Evolutionary conservation across 2,329 filamentous ascomycete genomes (phyloP), one percentile per base, ranked within the genome.

Genomic region (Fusarium tupiense): DNA sequence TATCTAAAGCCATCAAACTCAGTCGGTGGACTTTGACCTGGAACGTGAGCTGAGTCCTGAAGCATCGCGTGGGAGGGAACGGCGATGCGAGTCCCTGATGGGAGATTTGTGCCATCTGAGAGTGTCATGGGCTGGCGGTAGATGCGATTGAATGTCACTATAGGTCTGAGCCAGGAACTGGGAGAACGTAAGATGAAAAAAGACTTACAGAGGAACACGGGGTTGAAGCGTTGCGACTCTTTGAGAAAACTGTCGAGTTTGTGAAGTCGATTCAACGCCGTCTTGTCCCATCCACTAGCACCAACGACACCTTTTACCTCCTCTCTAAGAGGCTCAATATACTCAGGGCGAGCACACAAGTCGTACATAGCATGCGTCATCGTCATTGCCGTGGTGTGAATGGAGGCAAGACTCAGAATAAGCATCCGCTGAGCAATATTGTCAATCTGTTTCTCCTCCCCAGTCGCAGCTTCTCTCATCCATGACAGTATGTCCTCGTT

Each of bases 101-200:
- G 50, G 7, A 54, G 33, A 13, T 54, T 22, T 1, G 50, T 54
- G 19, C 50, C 33, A 10, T 54, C n/a, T 12, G 50, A 54, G 19
- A 54, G 50, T 29, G 19, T 54, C 19, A 54, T 54, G 2, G 50
- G 2, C 17, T 54, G 50, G 24, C 35, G 50, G 8, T 12, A 54
- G 5, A 54, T 54, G 7, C 50, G 50, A 22, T 54, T 54, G 2
- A 54, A 54, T 3, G 50, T 38, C 6, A 38, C 50, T 54, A 1
- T 5, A 17, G 7, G 35, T 3, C 6, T 22, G 3, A 22, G n/a
- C 26, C 3, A 35, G 16, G 2, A 13, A 9, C 16, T 11, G 4
- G 0, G 20, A 47, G 19, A 9, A 8, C 2, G 3, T 0, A 4
- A 49, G 26, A 0, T 12, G 20, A 1, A 13, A 4, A 2, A 31